These are phyloP conservation scores for Neurospora hispaniola DNA, from an alignment of 495 filamentous ascomycete genomes.

Conservation along the genomic window DNA sequence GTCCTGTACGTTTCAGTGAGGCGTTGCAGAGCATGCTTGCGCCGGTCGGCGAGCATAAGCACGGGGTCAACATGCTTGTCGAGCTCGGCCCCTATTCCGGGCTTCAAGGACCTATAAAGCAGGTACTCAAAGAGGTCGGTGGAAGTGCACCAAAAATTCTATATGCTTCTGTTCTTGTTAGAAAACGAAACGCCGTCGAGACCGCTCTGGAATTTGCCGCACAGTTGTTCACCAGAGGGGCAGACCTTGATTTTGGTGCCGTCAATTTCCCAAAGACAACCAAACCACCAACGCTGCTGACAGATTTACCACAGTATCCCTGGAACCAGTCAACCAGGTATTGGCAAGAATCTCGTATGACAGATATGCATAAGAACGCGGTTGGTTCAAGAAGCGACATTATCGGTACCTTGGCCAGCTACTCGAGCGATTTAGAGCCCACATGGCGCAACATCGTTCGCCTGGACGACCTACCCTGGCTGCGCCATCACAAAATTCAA, in stretches of 20 bases:
- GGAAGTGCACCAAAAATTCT: slow-evolving; percentile 24
- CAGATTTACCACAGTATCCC: slow-evolving; percentile 34
- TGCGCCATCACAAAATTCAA: slow-evolving; percentile 42
- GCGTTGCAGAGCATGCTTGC: slow-evolving; percentile 27
- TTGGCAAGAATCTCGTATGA: slow-evolving; percentile 44
- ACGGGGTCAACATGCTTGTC: slow-evolving; percentile 38
- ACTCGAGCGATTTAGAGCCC: slow-evolving; percentile 37
- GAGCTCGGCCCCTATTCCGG: slow-evolving; percentile 56
- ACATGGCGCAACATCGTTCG: slow-evolving; percentile 45
- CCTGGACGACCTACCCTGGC: slow-evolving; percentile 41
- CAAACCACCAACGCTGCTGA: slow-evolving; percentile 26
- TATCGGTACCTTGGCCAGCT: slow-evolving; percentile 38
- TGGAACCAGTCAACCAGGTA: slow-evolving; percentile 43
- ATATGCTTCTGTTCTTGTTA: slow-evolving; percentile 20
- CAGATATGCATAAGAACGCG: slow-evolving; percentile 39
- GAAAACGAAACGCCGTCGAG: slow-evolving; percentile 34
- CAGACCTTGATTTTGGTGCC: slow-evolving; percentile 22
- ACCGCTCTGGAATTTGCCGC: slow-evolving; percentile 33
- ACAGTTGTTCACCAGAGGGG: slow-evolving; percentile 37
- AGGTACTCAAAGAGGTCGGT: slow-evolving; percentile 36
- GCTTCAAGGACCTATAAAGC: slow-evolving; percentile 45
- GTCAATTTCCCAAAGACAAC: slow-evolving; percentile 34
- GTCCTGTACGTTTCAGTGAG: slow-evolving; percentile 30
- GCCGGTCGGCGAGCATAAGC: slow-evolving; percentile 24
- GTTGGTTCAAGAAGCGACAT: slow-evolving; percentile 39